These are phyloP conservation scores for Calocera cornea DNA, from an alignment of 768 basidiomycete genomes.

Conservation along the genomic window DNA sequence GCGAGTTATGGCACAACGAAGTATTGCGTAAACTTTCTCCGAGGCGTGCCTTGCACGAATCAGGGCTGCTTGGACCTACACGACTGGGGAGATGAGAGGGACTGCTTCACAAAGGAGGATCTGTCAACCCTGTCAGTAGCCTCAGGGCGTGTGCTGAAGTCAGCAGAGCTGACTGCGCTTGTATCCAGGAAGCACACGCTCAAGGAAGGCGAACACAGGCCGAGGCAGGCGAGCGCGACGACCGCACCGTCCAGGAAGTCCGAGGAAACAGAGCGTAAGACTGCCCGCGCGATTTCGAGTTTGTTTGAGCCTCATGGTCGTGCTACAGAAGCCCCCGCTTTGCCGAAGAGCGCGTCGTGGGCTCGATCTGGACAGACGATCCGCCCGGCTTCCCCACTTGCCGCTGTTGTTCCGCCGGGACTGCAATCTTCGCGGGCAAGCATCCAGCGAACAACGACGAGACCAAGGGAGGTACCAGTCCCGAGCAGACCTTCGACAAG, in stretches of 20 bases:
- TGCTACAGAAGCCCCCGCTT: slow-evolving; percentile 25
- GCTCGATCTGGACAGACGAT: slow-evolving; percentile 23
- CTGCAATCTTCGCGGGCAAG: slow-evolving; percentile 28
- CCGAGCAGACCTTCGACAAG: slow-evolving; percentile 25
- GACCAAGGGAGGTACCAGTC: not conserved
- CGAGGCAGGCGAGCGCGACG: slow-evolving; percentile 28
- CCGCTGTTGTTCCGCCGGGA: slow-evolving; percentile 22
- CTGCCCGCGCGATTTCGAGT: slow-evolving; percentile 9
- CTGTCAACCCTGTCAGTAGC: slow-evolving; percentile 67
- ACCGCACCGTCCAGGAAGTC: slow-evolving; percentile 40
- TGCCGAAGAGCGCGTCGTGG: slow-evolving; percentile 48
- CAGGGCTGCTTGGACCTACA: slow-evolving; percentile 88
- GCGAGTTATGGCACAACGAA: slow-evolving; percentile 94
- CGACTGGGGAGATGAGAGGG: slow-evolving; percentile 97
- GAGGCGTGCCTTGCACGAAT: slow-evolving; percentile 69
- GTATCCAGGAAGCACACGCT: slow-evolving; percentile 71
- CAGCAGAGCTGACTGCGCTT: not conserved
- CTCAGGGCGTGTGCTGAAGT: slow-evolving; percentile 6
- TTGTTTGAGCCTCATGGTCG: slow-evolving; percentile 2
- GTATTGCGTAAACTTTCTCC: slow-evolving; percentile 92
- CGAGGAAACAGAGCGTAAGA: slow-evolving; percentile 38
- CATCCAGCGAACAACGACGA: not conserved
- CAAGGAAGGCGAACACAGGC: slow-evolving; percentile 64
- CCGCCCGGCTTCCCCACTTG: slow-evolving; percentile 23
- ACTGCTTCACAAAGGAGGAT: slow-evolving; percentile 95